These are phyloP conservation scores for Aphelidium insulamus DNA, from an alignment of 371 early-diverging fungal species.

Conservation along the genomic window DNA sequence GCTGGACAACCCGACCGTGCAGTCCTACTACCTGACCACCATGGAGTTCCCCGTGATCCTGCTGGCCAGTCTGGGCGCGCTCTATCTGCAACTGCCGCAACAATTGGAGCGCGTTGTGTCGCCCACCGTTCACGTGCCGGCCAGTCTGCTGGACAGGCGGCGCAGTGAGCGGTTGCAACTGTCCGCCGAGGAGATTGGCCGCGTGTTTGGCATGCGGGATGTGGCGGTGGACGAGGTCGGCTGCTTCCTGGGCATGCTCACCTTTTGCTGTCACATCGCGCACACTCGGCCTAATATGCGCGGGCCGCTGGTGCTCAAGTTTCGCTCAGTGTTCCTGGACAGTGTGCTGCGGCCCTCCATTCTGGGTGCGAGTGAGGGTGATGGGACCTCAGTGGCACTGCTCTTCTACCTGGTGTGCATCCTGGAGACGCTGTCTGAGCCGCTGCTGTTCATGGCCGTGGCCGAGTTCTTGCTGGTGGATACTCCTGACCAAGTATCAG, in stretches of 20 bases:
- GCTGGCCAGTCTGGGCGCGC: conserved; percentile 65
- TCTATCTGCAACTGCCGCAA: conserved; percentile 77
- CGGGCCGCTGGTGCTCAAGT: conserved; percentile 27
- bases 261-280: conserved; percentile 61
- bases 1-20: conserved; percentile 37
- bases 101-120: conserved; percentile 13
- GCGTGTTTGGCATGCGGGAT: not conserved
- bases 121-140: not conserved
- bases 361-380: conserved; percentile 63
- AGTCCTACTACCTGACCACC: conserved; percentile 42
- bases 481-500: conserved; percentile 69
- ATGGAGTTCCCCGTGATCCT: conserved; percentile 61
- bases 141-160: not conserved
- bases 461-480: conserved; percentile 50
- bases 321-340: conserved; percentile 54
- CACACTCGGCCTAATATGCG: conserved; percentile 44
- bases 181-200: not conserved
- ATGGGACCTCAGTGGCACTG: conserved; percentile 72
- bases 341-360: conserved; percentile 68
- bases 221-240: conserved; percentile 22
- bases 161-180: not conserved
- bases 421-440: conserved; percentile 36
- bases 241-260: conserved; percentile 45
- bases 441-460: conserved; percentile 81
- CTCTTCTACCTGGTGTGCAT: conserved; percentile 71